A percentile compares a stretch with the other conserved stretches of the same genome.
Conservation (phyloP, 495 filamentous ascomycete species). For the Aspergillus funiculosus region DNA sequence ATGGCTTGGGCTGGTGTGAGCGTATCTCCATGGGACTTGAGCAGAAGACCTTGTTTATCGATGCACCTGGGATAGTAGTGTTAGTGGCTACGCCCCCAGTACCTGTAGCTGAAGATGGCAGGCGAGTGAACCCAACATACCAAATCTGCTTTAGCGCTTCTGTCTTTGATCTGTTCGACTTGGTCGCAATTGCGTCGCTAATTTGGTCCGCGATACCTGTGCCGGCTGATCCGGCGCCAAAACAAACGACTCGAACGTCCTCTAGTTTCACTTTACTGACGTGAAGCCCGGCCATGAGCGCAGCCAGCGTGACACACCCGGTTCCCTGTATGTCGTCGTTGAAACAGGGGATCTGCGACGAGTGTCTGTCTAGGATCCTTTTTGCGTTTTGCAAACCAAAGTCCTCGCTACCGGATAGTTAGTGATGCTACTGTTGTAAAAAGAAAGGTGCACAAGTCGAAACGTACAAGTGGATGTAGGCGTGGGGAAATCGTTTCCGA, state of each 20-base stretch:
- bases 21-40: conserved; percentile 53
- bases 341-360: conserved; percentile 70
- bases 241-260: conserved; percentile 66
- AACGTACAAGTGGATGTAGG: conserved; percentile 74
- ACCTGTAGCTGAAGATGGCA: too few relatives aligned
- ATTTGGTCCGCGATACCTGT: conserved; percentile 84
- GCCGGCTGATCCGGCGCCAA: conserved; percentile 80
- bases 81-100: background rate
- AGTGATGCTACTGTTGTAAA: background rate
- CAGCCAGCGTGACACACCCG: conserved; percentile 79
- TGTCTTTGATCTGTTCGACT: conserved; percentile 59
- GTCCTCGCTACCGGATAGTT: conserved; percentile 40
- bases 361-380: conserved; percentile 69
- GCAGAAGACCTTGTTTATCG: conserved; percentile 75
- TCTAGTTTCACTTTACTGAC: conserved; percentile 59
- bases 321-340: conserved; percentile 91
- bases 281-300: conserved; percentile 66
- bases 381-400: conserved; percentile 55
- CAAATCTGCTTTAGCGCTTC: conserved; percentile 81
- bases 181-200: conserved; percentile 65
- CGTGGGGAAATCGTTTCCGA: conserved; percentile 65
- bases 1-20: conserved; percentile 59
- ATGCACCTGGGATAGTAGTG: conserved; percentile 54
- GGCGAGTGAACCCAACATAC: conserved; percentile 45
- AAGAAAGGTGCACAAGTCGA: background rate